Base-by-base conservation (phyloP, 2,329 filamentous ascomycete species). In the Aureobasidium subglaciale region DNA sequence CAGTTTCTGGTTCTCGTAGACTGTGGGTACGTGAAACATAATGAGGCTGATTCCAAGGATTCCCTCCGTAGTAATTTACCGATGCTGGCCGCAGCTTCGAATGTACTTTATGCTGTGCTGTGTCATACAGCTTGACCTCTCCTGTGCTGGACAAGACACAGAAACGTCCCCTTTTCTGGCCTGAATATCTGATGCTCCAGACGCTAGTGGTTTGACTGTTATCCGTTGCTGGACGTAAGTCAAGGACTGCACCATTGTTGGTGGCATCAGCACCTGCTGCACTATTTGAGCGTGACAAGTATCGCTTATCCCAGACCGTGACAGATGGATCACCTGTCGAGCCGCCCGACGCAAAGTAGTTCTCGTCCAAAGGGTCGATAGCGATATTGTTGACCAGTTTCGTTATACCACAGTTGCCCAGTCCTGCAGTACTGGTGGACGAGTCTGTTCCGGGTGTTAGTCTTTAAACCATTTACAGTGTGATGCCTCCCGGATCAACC, bases 331-430 rank as follows among this genome's bases (percentile, higher is more conserved):
- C 84, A 57, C 88, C 87, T 11, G 88, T 73, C 2, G 86, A 85
- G 1, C 75, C 76, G 13, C 87, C 89, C 1, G 88, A 91, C 1
- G 88, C 84, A 71, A 93, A 92, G 69, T 90, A 92, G 63, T 93
- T 90, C 61, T 86, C 83, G 63, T 95, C 87, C 20, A 83, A 76
- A 58, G 87, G 88, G 71, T 93, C 88, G 58, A 93, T 88, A 15
- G 87, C 81, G 55, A 93, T 71, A 59, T 84, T 84, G 64, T 85
- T 79, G 8, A 85, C 82, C 62, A 82, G 81, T 15, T 77, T 74
- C 2, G 82, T 85, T 13, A 74, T 74, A 30, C 78, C 64, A 49
- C 64, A 77, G 65, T 56, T 78, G 15, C 62, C 65, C 18, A 69
- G 67, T 42, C 72, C 71, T 71, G 48, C 37, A 24, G 40, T 56